Conservation (phyloP, 352 stramenopile species). For the Globisporangium yorkense region DNA sequence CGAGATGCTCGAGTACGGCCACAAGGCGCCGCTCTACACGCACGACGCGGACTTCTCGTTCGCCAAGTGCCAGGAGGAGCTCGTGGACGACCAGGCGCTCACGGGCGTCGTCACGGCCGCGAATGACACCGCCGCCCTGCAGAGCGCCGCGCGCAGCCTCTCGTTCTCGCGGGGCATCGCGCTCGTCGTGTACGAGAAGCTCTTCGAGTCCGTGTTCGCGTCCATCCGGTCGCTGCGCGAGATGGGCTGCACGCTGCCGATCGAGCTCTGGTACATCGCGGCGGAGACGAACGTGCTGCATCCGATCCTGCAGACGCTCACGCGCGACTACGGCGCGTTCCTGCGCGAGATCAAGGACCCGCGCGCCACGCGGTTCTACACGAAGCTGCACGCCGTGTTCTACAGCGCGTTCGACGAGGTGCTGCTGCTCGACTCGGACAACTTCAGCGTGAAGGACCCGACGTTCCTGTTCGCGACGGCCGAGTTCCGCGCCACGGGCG, state of each 20-base stretch:
- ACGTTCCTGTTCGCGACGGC: slow-evolving; percentile 54
- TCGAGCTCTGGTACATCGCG: slow-evolving; percentile 68
- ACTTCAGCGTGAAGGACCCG: slow-evolving; percentile 60
- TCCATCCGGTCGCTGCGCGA: slow-evolving; percentile 32
- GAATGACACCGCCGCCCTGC: neutral
- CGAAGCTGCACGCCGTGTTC: slow-evolving; percentile 69
- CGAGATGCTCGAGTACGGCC: slow-evolving; percentile 32
- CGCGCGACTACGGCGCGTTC: slow-evolving; percentile 29
- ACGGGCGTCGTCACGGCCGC: neutral
- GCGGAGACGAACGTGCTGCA: slow-evolving; percentile 38
- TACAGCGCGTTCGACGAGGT: slow-evolving; percentile 74
- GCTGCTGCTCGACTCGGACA: slow-evolving; percentile 74
- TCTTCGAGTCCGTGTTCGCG: slow-evolving; percentile 46
- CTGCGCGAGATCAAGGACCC: slow-evolving; percentile 63
- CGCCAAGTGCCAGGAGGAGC: slow-evolving; percentile 19
- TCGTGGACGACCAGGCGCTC: slow-evolving; percentile 26
- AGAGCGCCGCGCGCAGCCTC: slow-evolving; percentile 20
- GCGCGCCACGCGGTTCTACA: slow-evolving; percentile 47
- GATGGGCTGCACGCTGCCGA: slow-evolving; percentile 38
- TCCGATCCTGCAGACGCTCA: slow-evolving; percentile 36
- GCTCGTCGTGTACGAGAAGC: slow-evolving; percentile 49
- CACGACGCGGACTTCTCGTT: slow-evolving; percentile 37
- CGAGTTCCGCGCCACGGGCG: slow-evolving; percentile 37
- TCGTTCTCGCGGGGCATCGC: slow-evolving; percentile 32
- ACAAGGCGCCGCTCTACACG: slow-evolving; percentile 29